Base-by-base conservation (phyloP, 2,329 filamentous ascomycete species). In the Aspergillus hortae region DNA sequence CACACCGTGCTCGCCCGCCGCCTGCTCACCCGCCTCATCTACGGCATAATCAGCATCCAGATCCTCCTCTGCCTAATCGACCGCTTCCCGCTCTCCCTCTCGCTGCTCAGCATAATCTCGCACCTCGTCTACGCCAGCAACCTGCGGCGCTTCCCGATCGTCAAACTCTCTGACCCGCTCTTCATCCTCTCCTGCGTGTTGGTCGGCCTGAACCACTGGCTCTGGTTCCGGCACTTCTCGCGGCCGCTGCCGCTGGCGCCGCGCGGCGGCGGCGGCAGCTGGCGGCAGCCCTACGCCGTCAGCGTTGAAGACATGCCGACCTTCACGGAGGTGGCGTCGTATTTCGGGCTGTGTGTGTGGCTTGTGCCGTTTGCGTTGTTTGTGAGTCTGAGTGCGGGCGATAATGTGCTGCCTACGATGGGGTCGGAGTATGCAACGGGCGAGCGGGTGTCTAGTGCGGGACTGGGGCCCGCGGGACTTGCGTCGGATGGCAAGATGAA, bases 321-420 rank as follows among this genome's bases (percentile, higher is more conserved):
- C 35, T 99, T 99, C 70, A 92, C 90, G 15, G 90, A 97, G 75
- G 94, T 97, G 42, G 91, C 94, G 0, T 92, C 90, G 0, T 99
- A 94, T 73, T 99, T 99, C 67, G 94, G 94, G 0, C 78, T 99
- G 2, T 96, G 92, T 64, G 92, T 99, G 0, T 99, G 94, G 94
- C 80, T 99, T 1, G 89, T 97, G 0, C 94, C 94, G 0, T 99
- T 99, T 67, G 86, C 92, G 14, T 80, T 99, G 12, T 99, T 99
- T 67, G 92, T 99, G 46, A 95, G 89, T 64, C 74, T 99, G 40
- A 95, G 90, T 15, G 94, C 94, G 0, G 90, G 91, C 49, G 94
- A 99, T 67, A 97, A 97, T 67, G 90, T 97, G 3, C 75, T 99
- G 47, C 94, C 94, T 0, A 95, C 87, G 6, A 96, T 96, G 82